Base-by-base conservation (phyloP, 495 filamentous ascomycete genomes). In the Penicilliopsis zonata region DNA sequence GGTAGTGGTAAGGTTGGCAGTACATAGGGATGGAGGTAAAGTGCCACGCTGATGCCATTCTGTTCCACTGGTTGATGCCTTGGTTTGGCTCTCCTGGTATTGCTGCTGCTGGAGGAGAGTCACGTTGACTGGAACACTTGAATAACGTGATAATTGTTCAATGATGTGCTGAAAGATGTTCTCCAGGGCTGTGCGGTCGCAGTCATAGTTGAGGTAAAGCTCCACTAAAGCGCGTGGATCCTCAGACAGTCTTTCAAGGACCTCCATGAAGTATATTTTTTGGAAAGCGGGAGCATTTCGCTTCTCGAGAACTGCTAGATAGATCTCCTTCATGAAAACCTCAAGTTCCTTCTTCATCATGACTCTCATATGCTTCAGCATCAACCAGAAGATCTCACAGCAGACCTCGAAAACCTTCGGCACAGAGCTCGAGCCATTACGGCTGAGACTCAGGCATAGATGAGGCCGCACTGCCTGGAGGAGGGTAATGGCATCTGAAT, bases 301-400 rank as follows among this genome's bases (percentile, higher is more conserved):
- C 54, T 84, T 79, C 29, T 95, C 92, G 7, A 99, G 65, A 29
- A 96, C 86, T 8, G 86, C 83, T 20, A 99, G 61, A 48, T 99
- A 99, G 15, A 96, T 94, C 44, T 99, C 92, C 50, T 95, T 95
- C 37, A 99, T 49, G 49, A 96, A 95, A 1, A 99, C 86, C 53
- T 96, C 92, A 30, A 96, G 81, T 53, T 99, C 92, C 74, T 94
- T 93, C 79, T 96, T 98, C 53, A 96, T 80, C 52, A 85, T 80
- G 0, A 88, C 80, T 40, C 92, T 72, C 76, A 96, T 85, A 55
- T 88, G 71, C 49, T 86, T 92, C 4, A 94, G 55, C 78, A 95
- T 93, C 37, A 95, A 55, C 86, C 86, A 95, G 53, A 99, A 96
- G 4, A 96, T 94, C 55, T 96, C 92, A 45, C 86, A 93, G 56